These are phyloP conservation scores for Camellia oleifera DNA, from an alignment of 179 eudicot species.

Conservation along the genomic window DNA sequence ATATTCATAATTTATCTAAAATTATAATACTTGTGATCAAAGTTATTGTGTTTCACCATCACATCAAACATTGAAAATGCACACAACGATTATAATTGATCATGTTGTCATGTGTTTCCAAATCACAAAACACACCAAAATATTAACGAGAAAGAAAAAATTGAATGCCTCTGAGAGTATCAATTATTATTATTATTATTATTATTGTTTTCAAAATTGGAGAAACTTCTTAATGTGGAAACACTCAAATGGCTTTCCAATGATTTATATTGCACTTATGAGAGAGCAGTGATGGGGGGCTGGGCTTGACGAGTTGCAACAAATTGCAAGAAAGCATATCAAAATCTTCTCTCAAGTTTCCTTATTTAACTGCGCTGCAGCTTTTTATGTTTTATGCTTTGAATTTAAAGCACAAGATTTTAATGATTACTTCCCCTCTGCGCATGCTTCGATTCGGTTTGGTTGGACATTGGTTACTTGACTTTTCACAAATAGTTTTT, in stretches of 20 bases:
- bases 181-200: too few species aligned
- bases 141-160: too few species aligned
- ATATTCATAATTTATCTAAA: too few species aligned
- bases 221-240: background rate
- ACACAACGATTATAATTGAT: too few species aligned
- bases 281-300: too few species aligned
- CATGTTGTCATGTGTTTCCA: too few species aligned
- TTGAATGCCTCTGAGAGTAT: too few species aligned
- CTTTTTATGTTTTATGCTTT: background rate
- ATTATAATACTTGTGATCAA: too few species aligned
- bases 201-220: too few species aligned
- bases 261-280: background rate
- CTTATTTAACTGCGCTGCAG: background rate
- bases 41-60: too few species aligned
- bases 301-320: background rate
- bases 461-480: background rate
- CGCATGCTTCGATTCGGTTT: slow-evolving; percentile 5
- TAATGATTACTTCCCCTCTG: slow-evolving; percentile 10
- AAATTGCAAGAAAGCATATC: background rate
- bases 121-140: too few species aligned
- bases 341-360: background rate
- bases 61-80: too few species aligned
- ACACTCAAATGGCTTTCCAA: background rate
- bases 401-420: background rate
- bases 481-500: background rate